Conservation (phyloP, 441 rosid genomes). For the Jatropha multifida region DNA sequence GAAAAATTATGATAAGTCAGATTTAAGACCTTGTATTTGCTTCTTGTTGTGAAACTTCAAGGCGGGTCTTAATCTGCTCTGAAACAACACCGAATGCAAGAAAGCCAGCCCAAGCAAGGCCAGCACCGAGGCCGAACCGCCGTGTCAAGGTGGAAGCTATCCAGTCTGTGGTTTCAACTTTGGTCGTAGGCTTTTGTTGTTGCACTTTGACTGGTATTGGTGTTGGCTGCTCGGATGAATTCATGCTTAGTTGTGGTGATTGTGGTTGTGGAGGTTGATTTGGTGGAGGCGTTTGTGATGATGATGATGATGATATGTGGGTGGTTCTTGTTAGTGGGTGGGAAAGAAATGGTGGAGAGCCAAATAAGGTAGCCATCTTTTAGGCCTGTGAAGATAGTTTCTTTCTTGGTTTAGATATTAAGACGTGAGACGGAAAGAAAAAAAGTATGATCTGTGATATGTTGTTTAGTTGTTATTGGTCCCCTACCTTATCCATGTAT, state of each 20-base stretch:
- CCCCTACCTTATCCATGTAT: slow-evolving; percentile 37
- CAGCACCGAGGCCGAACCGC: slow-evolving; percentile 80
- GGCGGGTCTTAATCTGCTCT: slow-evolving; percentile 69
- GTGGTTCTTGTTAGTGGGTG: slow-evolving; percentile 41
- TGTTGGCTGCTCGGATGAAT: slow-evolving; percentile 34
- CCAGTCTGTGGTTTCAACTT: slow-evolving; percentile 67
- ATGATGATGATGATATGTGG: slow-evolving; percentile 37
- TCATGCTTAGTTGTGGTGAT: slow-evolving; percentile 33
- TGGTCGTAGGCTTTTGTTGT: slow-evolving; percentile 36
- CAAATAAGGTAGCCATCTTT: slow-evolving; percentile 55
- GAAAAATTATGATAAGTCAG: neutral
- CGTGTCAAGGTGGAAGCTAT: slow-evolving; percentile 79
- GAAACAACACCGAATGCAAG: slow-evolving; percentile 65
- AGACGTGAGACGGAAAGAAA: neutral
- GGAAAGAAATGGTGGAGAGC: slow-evolving; percentile 53
- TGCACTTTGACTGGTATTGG: slow-evolving; percentile 25
- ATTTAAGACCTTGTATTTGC: slow-evolving; percentile 56
- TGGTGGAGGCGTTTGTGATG: slow-evolving; percentile 27
- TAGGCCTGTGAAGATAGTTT: neutral
- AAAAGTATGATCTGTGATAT: neutral
- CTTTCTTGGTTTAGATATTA: neutral
- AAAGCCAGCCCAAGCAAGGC: slow-evolving; percentile 71
- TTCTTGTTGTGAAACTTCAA: slow-evolving; percentile 63
- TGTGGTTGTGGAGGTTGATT: slow-evolving; percentile 27
- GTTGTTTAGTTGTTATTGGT: neutral